These are phyloP conservation scores for Ogataea trehaloabstinens DNA, from an alignment of 805 yeast genomes.

Conservation along the genomic window DNA sequence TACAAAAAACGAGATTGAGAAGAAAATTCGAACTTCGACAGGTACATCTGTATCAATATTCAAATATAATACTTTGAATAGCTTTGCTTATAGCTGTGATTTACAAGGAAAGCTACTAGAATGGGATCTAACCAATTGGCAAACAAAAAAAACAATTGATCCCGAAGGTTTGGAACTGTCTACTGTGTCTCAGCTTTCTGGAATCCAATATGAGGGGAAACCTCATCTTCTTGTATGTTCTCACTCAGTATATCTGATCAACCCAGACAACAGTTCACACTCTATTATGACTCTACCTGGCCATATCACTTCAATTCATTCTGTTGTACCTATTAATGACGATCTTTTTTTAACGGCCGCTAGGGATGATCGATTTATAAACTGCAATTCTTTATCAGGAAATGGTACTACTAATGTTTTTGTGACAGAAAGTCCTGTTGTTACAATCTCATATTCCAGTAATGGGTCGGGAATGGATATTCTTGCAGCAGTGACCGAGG, in stretches of 20 bases:
- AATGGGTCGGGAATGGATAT: conserved; percentile 32
- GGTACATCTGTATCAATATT: conserved; percentile 37
- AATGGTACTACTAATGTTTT: conserved; percentile 52
- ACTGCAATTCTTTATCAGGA: conserved; percentile 54
- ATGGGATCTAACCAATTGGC: conserved; percentile 54
- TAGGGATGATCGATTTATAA: conserved; percentile 76
- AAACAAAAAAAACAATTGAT: conserved; percentile 41
- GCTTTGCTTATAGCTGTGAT: conserved; percentile 60
- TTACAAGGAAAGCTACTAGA: conserved; percentile 54
- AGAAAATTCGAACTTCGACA: conserved; percentile 38
- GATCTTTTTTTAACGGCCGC: conserved; percentile 67
- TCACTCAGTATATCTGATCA: conserved; percentile 58
- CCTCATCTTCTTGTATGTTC: conserved; percentile 61
- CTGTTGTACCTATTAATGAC: conserved; percentile 40
- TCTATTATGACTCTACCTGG: conserved; percentile 64
- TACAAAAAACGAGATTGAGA: conserved; percentile 51
- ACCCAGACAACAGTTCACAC: conserved; percentile 35
- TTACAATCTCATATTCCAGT: conserved; percentile 38
- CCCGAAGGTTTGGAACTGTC: conserved; percentile 28
- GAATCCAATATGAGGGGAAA: conserved; percentile 23
- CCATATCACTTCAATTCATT: conserved; percentile 65
- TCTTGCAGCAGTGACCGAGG: conserved; percentile 65
- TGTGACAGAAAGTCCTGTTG: conserved; percentile 66
- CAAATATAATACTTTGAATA: conserved; percentile 40
- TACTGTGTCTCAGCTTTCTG: conserved; percentile 20